Evolutionary conservation across 1,284 basidiomycete species (phyloP).

Genomic region (Microbotryum silenes-acaulis): DNA sequence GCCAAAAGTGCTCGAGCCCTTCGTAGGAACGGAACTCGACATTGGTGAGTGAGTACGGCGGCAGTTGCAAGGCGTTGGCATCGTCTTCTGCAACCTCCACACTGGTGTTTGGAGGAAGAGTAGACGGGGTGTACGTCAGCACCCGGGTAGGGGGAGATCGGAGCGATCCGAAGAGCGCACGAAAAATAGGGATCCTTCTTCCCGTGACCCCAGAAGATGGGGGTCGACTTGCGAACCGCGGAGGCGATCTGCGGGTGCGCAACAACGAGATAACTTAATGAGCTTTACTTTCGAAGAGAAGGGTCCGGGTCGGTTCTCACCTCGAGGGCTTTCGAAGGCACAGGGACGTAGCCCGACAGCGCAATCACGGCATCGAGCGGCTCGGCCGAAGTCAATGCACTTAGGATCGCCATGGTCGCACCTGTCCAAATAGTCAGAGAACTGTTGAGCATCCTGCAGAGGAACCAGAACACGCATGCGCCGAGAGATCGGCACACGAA

Average conservation of each 20-base stretch:
- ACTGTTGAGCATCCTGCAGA: too few species aligned
- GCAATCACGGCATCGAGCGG: slow-evolving; percentile 20
- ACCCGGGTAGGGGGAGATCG: neutral
- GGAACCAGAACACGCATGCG: too few species aligned
- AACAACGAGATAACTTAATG: too few species aligned
- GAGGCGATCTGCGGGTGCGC: slow-evolving; percentile 2
- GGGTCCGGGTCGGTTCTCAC: neutral
- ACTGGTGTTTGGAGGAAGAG: neutral
- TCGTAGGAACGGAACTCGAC: slow-evolving; percentile 11
- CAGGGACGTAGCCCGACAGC: slow-evolving; percentile 21
- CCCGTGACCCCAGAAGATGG: slow-evolving; percentile 25
- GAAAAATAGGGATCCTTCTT: slow-evolving; percentile 14
- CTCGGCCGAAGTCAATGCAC: neutral
- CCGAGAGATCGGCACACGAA: neutral
- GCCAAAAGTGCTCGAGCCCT: slow-evolving; percentile 16
- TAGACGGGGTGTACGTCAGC: neutral
- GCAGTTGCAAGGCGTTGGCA: neutral
- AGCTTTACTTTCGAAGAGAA: neutral
- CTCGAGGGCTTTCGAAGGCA: neutral
- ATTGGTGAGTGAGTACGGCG: neutral
- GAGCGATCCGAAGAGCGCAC: neutral
- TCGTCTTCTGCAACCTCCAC: neutral
- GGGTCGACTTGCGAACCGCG: slow-evolving; percentile 1
- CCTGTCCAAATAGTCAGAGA: neutral
- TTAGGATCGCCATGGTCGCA: slow-evolving; percentile 25